phyloP scores from a whole-genome alignment of 2,329 filamentous ascomycete species.

The Aspergillus terreus region DNA sequence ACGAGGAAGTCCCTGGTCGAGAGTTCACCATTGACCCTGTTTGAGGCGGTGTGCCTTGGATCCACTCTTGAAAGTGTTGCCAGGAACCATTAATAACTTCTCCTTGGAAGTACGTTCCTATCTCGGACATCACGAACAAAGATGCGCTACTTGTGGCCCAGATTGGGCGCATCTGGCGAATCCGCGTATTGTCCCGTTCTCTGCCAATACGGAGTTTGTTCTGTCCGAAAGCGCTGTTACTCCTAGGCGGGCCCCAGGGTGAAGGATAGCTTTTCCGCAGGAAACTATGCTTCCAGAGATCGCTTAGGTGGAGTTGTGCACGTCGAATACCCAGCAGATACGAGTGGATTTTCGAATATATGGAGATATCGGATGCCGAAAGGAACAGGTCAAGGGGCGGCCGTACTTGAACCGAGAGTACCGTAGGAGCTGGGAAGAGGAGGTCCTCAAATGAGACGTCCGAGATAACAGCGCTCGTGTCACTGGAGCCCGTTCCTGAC shows the following conservation, averaged over 20 bases:
- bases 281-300: constrained; percentile 80
- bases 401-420: constrained; percentile 67
- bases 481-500: constrained; percentile 21
- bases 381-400: constrained; percentile 88
- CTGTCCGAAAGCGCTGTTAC: constrained; percentile 58
- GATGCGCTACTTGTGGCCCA: constrained; percentile 89
- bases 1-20: constrained; percentile 36
- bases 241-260: constrained; percentile 62
- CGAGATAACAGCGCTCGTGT: constrained; percentile 30
- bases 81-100: constrained; percentile 81
- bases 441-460: constrained; percentile 66
- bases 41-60: constrained; percentile 47
- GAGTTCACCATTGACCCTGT: constrained; percentile 26
- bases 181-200: constrained; percentile 60
- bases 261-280: constrained; percentile 74
- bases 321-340: constrained; percentile 83
- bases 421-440: constrained; percentile 72
- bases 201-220: constrained; percentile 60
- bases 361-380: constrained; percentile 67
- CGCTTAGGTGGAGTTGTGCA: constrained; percentile 77
- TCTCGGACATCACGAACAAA: constrained; percentile 84
- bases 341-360: constrained; percentile 80
- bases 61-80: constrained; percentile 74
- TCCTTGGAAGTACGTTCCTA: constrained; percentile 82
- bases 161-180: constrained; percentile 68